These are phyloP conservation scores for Hypomyces perniciosus DNA, from an alignment of 2,329 filamentous ascomycete genomes.

Conservation along the genomic window DNA sequence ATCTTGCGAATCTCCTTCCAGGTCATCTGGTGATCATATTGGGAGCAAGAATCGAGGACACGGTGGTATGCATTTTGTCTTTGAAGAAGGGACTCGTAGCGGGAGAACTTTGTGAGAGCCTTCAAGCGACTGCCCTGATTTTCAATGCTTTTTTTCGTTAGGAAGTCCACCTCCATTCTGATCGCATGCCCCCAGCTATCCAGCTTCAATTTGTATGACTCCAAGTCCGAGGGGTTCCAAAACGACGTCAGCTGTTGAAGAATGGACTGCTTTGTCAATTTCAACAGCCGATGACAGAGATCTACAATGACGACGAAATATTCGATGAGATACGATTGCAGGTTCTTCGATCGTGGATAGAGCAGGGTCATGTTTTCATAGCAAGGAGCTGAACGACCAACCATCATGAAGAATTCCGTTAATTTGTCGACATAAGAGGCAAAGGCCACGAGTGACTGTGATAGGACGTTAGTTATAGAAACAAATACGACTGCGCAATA, in stretches of 20 bases:
- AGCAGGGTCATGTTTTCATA: slow-evolving; percentile 33
- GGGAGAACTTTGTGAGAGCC: neutral
- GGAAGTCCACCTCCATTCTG: slow-evolving; percentile 23
- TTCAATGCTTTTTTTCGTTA: slow-evolving; percentile 21
- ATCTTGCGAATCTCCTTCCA: slow-evolving; percentile 38
- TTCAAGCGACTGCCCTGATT: slow-evolving; percentile 22
- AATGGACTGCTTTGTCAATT: slow-evolving; percentile 26
- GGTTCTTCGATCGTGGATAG: slow-evolving; percentile 30
- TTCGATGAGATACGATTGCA: slow-evolving; percentile 32
- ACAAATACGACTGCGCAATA: slow-evolving; percentile 1
- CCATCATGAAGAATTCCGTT: slow-evolving; percentile 34
- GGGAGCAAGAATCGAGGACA: slow-evolving; percentile 35
- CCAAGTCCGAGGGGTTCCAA: slow-evolving; percentile 27
- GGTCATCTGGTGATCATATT: slow-evolving; percentile 31
- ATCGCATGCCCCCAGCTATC: slow-evolving; percentile 30
- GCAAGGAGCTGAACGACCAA: slow-evolving; percentile 34
- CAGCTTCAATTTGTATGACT: slow-evolving; percentile 28
- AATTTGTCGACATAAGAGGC: slow-evolving; percentile 33
- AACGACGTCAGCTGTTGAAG: slow-evolving; percentile 26
- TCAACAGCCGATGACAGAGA: slow-evolving; percentile 32
- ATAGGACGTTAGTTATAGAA: neutral
- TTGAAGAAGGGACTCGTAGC: slow-evolving; percentile 7
- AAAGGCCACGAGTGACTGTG: slow-evolving; percentile 25
- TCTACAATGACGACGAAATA: slow-evolving; percentile 36
- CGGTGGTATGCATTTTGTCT: slow-evolving; percentile 13